Percentiles rank a stretch among this genome's conserved stretches.
phyloP scores from a whole-genome alignment of 2,329 filamentous ascomycete genomes.

The Aspergillus amoenus region DNA sequence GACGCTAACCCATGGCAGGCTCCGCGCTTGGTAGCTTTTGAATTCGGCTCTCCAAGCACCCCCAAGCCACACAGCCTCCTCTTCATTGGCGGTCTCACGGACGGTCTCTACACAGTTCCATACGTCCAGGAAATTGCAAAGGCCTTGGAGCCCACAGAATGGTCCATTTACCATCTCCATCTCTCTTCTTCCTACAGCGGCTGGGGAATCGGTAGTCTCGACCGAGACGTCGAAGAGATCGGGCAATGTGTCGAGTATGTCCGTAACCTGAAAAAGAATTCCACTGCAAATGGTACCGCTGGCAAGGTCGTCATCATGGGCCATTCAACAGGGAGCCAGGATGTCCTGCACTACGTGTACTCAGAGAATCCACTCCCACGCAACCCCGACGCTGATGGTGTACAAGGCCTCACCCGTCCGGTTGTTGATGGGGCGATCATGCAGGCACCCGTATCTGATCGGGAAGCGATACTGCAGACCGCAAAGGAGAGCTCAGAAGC shows the following conservation, averaged over 20 bases:
- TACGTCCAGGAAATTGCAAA: constrained; percentile 54
- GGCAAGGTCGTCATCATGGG: constrained; percentile 67
- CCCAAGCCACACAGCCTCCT: constrained; percentile 51
- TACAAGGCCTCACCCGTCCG: constrained; percentile 44
- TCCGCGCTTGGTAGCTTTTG: constrained; percentile 41
- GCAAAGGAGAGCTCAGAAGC: constrained; percentile 23
- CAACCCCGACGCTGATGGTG: constrained; percentile 27
- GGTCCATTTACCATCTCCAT: constrained; percentile 54
- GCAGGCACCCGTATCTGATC: constrained; percentile 77
- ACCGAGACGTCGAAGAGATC: constrained; percentile 56
- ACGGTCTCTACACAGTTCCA: constrained; percentile 56
- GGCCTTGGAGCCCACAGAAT: constrained; percentile 49
- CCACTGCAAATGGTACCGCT: constrained; percentile 15
- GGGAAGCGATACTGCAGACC: constrained; percentile 57
- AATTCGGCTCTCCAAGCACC: constrained; percentile 31
- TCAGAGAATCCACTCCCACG: constrained; percentile 40
- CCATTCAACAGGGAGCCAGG: constrained; percentile 68
- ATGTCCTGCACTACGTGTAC: constrained; percentile 63
- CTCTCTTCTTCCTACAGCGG: constrained; percentile 54
- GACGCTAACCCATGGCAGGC: constrained; percentile 27
- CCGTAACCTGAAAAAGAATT: constrained; percentile 31
- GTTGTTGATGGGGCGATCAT: constrained; percentile 72
- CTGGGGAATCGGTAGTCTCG: constrained; percentile 56
- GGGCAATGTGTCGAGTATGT: constrained; percentile 54
- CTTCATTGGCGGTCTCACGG: constrained; percentile 60